Percentiles rank a stretch among this genome's conserved stretches.
phyloP scores from a whole-genome alignment of 306 rosid genomes.

The Medicago lupulina region DNA sequence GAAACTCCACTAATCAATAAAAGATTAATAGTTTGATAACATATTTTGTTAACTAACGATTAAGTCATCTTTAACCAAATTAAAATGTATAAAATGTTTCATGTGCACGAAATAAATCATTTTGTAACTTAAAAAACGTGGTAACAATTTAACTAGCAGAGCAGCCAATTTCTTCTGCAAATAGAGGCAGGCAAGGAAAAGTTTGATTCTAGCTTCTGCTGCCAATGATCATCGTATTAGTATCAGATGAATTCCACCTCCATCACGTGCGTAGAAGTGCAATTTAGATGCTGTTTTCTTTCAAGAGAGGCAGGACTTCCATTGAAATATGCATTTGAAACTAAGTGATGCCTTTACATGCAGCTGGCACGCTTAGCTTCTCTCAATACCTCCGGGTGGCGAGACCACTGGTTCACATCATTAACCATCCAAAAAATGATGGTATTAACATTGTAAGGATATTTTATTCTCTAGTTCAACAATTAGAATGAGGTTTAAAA shows the following conservation, averaged over 20 bases:
- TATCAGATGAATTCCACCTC: background rate
- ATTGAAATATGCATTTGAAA: background rate
- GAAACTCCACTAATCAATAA: background rate
- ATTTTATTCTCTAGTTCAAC: slow-evolving; percentile 1
- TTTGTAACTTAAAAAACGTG: background rate
- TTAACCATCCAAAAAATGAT: background rate
- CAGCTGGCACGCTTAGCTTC: background rate
- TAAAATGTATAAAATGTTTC: background rate
- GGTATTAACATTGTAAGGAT: background rate
- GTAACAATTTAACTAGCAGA: slow-evolving; percentile 2
- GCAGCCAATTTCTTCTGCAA: background rate
- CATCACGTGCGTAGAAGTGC: background rate
- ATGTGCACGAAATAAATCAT: background rate
- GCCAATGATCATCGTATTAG: background rate
- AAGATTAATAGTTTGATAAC: background rate
- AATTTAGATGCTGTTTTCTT: background rate
- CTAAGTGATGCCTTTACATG: background rate
- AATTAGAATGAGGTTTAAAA: background rate
- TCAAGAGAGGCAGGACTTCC: background rate
- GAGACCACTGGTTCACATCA: background rate
- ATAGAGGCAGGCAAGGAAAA: background rate
- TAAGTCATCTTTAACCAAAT: background rate
- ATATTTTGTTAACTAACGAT: background rate
- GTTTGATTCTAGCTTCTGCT: background rate
- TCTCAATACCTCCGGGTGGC: background rate